Conservation (phyloP, 148 eudicot species). For the Silene uniflora region DNA sequence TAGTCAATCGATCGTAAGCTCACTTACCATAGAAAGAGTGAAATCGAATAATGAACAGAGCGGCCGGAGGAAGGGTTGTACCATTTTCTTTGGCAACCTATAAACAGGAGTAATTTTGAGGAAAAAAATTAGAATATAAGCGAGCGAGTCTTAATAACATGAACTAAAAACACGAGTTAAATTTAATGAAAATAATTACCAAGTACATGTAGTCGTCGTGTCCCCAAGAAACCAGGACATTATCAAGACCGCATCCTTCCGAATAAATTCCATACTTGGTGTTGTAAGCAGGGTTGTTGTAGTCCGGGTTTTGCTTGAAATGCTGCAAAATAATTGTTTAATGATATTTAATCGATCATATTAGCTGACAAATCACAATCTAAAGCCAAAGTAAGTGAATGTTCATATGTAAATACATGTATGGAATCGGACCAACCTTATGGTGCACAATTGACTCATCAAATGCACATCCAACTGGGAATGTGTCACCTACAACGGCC, state of each 20-base stretch:
- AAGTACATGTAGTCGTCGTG: constrained; percentile 74
- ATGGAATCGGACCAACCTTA: constrained; percentile 43
- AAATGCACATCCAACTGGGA: constrained; percentile 87
- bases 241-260: constrained; percentile 56
- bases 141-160: neutral
- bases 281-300: constrained; percentile 44
- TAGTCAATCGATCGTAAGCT: neutral
- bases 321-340: constrained; percentile 29
- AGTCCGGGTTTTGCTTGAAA: constrained; percentile 46
- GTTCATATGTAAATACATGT: neutral
- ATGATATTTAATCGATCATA: too few species aligned
- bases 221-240: constrained; percentile 56
- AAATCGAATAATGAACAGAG: constrained; percentile 48
- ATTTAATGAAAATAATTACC: constrained; percentile 28
- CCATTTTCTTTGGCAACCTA: constrained; percentile 51
- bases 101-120: neutral
- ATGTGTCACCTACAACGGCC: constrained; percentile 97
- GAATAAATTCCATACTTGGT: constrained; percentile 49
- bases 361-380: too few species aligned
- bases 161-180: neutral
- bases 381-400: too few species aligned
- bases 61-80: constrained; percentile 46
- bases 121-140: neutral
- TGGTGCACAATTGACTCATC: constrained; percentile 75
- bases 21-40: constrained; percentile 54